These are phyloP conservation scores for Ascomycota sp. DNA, from an alignment of 2,329 filamentous ascomycete species.

Conservation along the genomic window DNA sequence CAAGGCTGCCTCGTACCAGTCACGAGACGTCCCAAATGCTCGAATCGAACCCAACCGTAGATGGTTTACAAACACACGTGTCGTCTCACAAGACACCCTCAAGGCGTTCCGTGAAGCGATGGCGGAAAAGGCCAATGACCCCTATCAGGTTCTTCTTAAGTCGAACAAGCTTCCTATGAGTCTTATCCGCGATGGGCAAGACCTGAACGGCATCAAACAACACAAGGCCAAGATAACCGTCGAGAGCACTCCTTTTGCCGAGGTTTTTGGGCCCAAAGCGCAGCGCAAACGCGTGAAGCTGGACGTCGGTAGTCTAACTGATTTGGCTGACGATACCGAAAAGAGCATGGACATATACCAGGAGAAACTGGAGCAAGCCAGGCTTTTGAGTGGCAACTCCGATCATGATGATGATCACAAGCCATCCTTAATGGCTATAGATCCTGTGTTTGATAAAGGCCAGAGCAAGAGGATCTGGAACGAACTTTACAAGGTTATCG, in stretches of 20 bases:
- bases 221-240: conserved; percentile 87
- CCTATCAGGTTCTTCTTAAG: conserved; percentile 86
- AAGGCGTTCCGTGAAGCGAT: conserved; percentile 77
- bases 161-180: conserved; percentile 94
- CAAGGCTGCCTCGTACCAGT: conserved; percentile 67
- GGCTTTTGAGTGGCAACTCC: conserved; percentile 48
- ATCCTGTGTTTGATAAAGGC: conserved; percentile 82
- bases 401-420: conserved; percentile 30
- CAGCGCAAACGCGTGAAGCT: conserved; percentile 86
- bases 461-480: conserved; percentile 95
- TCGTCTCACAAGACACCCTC: conserved; percentile 73
- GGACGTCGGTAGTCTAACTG: conserved; percentile 55
- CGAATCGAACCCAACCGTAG: conserved; percentile 88
- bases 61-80: conserved; percentile 89
- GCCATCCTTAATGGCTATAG: conserved; percentile 38
- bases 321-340: conserved; percentile 58
- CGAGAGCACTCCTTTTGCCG: conserved; percentile 62
- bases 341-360: conserved; percentile 65
- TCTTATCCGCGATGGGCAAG: conserved; percentile 62
- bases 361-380: conserved; percentile 58
- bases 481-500: conserved; percentile 84
- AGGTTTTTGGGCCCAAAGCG: conserved; percentile 82
- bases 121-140: conserved; percentile 70
- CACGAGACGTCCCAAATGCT: conserved; percentile 56
- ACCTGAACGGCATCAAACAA: conserved; percentile 63